Evolutionary conservation across 1,139 yeast genomes (phyloP), one percentile per base, ranked within the genome.

Genomic region (Geotrichum australiense): DNA sequence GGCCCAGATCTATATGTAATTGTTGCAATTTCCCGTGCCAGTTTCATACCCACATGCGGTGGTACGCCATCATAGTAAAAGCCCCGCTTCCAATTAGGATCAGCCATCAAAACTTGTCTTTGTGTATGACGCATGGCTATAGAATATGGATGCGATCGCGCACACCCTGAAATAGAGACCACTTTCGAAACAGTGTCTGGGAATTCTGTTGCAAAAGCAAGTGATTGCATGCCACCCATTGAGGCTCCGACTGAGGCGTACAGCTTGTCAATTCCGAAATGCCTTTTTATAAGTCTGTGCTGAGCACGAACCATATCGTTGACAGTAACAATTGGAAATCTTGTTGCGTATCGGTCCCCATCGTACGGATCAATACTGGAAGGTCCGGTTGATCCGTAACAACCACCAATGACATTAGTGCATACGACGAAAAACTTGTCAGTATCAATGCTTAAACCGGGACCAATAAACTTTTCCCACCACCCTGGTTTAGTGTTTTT

Each of bases 201-300:
- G 56, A 81, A 87, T 56, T 83, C 94, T 61, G 78, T 74, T 0
- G 86, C 95, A 59, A 78, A 85, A 0, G 96, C 94, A 45, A 87
- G 69, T 8, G 91, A 80, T 64, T 87, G 96, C 96, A 87, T 86
- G 15, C 96, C 97, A 22, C 97, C 97, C 94, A 87, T 85, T 0
- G 95, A 85, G 1, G 95, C 82, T 5, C 97, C 97, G 3, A 89
- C 77, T 1, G 87, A 75, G 1, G 95, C 95, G 58, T 77, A 76
- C 21, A 87, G 64, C 57, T 75, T 79, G 2, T 56, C 44, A 21
- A 82, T 82, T 0, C 78, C 78, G 49, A 86, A 75, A 28, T 73
- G 76, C 35, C 78, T 73, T 23, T 63, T 64, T 15, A 87, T 67
- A 33, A 87, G 65, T 42, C 82, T 70, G 49, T 85, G 71, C 64